Evolutionary conservation across 495 filamentous ascomycete genomes (phyloP), one percentile per base, ranked within the genome.

Genomic region (Venustampulla echinocandica): DNA sequence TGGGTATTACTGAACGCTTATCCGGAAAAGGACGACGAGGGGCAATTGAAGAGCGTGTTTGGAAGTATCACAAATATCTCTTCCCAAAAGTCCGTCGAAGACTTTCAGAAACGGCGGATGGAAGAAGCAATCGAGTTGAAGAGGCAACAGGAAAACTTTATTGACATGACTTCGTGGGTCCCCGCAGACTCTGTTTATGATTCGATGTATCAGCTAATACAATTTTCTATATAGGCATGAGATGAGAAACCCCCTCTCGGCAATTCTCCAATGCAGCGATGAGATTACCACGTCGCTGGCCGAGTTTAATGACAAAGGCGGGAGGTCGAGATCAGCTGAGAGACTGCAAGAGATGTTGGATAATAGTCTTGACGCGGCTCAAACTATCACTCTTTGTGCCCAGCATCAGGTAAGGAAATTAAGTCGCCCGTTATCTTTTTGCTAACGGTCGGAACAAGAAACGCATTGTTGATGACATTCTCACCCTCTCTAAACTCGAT

Each of bases 401-500:
- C 78, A 78, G 44, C 87, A 94, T 59, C 87, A 92, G 59, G 85
- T 84, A 61, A 72, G 82, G n/a, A 71, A 73, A 13, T 21, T 22
- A 30, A 7, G 7, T 7, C 27, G 7, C 27, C n/a, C n/a, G n/a
- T 30, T 30, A n/a, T n/a, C n/a, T n/a, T n/a, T n/a, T n/a, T n/a
- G n/a, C n/a, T n/a, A n/a, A n/a, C n/a, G n/a, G n/a, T n/a, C n/a
- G n/a, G n/a, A n/a, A n/a, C n/a, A n/a, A n/a, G n/a, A 57, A 57
- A 46, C 46, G 54, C 7, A 82, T 85, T 46, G 82, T 92, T 2
- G 84, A 90, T 58, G 86, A 92, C 59, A 82, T 93, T 24, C 65
- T 93, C 19, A 86, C 83, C 1, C 75, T 88, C 22, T 89, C 85
- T 2, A 94, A 93, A 54, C 69, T 94, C n/a, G 87, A 93, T 49